Evolutionary conservation across 2,329 filamentous ascomycete genomes (phyloP).

Genomic region (Ascocoryne sarcoides): DNA sequence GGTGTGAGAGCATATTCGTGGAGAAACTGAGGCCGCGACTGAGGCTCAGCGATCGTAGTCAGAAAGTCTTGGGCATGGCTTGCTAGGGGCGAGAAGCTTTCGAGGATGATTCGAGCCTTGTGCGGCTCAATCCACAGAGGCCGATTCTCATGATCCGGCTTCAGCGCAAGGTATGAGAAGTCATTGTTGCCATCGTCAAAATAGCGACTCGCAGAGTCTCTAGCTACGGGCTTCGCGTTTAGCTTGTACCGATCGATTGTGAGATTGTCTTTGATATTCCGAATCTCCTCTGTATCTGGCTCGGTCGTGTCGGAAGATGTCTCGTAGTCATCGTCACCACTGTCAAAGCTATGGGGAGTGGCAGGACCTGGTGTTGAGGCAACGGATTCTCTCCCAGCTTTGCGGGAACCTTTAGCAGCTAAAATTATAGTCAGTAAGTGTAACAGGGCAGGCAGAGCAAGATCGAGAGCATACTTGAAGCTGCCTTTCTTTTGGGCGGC

Average conservation of each 20-base stretch:
- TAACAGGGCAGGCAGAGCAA: conserved; percentile 18
- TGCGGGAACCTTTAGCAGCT: conserved; percentile 40
- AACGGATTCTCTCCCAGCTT: conserved; percentile 47
- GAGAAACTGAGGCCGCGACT: conserved; percentile 80
- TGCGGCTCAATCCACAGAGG: conserved; percentile 90
- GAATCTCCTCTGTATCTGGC: conserved; percentile 42
- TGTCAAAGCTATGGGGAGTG: conserved; percentile 50
- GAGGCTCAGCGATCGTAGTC: conserved; percentile 89
- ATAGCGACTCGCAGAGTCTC: conserved; percentile 28
- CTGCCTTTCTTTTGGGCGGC: conserved; percentile 65
- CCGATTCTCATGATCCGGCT: conserved; percentile 80
- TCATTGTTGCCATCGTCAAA: conserved; percentile 36
- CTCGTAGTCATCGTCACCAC: conserved; percentile 44
- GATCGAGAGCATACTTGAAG: conserved; percentile 35
- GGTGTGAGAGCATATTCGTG: conserved; percentile 91
- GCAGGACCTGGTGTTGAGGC: conserved; percentile 52
- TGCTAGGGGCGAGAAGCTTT: conserved; percentile 86
- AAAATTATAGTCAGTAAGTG: conserved; percentile 28
- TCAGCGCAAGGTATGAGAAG: conserved; percentile 74
- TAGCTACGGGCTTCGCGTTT: conserved; percentile 2
- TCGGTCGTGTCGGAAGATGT: conserved; percentile 37
- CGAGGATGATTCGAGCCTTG: conserved; percentile 79
- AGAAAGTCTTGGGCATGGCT: conserved; percentile 87
- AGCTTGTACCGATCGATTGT: conserved; percentile 30
- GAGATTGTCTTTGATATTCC: conserved; percentile 49